These are phyloP conservation scores for Achaetomium macrosporum DNA, from an alignment of 2,329 filamentous ascomycete species.

Conservation along the genomic window DNA sequence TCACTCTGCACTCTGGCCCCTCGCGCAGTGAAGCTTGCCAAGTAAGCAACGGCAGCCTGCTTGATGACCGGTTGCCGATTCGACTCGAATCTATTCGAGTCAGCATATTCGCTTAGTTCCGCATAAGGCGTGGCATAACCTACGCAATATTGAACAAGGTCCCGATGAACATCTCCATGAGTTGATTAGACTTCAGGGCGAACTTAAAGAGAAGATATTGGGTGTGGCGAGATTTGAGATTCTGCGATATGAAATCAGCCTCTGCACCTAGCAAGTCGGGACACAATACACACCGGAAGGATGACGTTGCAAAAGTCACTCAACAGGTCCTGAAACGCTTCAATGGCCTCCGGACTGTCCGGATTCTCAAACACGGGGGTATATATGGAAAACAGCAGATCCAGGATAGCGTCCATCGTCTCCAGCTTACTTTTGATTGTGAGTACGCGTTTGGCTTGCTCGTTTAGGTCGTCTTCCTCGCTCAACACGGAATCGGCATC, in stretches of 20 bases:
- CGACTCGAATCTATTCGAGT: constrained; percentile 44
- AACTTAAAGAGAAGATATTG: constrained; percentile 97
- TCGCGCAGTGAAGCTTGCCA: constrained; percentile 79
- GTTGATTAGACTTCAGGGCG: constrained; percentile 69
- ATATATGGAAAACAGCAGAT: constrained; percentile 82
- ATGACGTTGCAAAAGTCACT: constrained; percentile 84
- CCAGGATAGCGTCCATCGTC: constrained; percentile 87
- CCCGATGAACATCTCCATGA: constrained; percentile 78
- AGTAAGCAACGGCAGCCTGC: constrained; percentile 83
- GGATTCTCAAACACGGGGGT: constrained; percentile 64
- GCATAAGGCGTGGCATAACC: neutral
- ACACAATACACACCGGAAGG: constrained; percentile 52
- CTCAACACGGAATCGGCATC: constrained; percentile 67
- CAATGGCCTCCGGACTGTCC: constrained; percentile 61
- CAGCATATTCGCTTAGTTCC: neutral
- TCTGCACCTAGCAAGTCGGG: neutral
- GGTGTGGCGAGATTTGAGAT: constrained; percentile 69
- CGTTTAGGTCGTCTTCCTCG: constrained; percentile 61
- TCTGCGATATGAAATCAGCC: constrained; percentile 10
- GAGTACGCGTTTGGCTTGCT: constrained; percentile 58
- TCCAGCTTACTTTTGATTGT: constrained; percentile 74
- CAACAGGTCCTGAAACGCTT: constrained; percentile 71
- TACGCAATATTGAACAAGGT: constrained; percentile 66
- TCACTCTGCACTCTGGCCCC: constrained; percentile 73
- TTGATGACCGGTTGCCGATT: constrained; percentile 68